Percentiles rank a stretch among this genome's conserved stretches.
Conservation (phyloP, 1,284 basidiomycete genomes). For the Pterula multifida region DNA sequence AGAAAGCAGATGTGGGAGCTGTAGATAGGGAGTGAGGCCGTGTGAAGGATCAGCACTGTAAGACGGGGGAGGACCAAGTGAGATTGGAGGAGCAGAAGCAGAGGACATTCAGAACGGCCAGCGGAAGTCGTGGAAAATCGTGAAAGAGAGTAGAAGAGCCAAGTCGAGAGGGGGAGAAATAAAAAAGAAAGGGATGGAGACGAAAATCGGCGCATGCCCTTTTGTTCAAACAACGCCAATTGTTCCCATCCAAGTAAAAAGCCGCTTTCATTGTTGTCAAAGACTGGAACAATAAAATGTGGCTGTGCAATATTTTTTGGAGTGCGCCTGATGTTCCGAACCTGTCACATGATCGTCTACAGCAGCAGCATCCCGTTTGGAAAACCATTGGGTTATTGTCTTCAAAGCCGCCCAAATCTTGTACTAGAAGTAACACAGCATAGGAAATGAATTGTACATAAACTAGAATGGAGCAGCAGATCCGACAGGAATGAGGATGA, state of each 20-base stretch:
- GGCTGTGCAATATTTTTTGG: background rate
- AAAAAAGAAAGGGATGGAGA: background rate
- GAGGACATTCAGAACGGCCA: constrained; percentile 1
- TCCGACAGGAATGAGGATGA: no score
- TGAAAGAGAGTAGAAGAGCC: background rate
- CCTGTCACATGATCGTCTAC: background rate
- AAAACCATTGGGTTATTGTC: no score
- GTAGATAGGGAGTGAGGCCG: constrained; percentile 66
- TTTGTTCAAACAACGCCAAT: background rate
- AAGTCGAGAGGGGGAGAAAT: background rate
- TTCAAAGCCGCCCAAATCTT: no score
- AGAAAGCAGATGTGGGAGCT: constrained; percentile 70
- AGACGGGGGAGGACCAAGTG: background rate
- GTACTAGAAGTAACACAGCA: no score
- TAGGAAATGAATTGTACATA: background rate
- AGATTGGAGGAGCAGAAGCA: background rate
- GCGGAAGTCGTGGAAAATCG: constrained; percentile 1
- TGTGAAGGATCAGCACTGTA: background rate
- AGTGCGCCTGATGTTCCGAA: background rate
- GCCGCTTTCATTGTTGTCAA: background rate
- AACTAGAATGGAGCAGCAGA: no score
- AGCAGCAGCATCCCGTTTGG: no score
- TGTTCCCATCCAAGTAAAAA: background rate
- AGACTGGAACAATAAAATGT: background rate
- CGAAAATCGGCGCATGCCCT: background rate